Conservation (phyloP, 306 rosid species). For the Cucurbita maxima region DNA sequence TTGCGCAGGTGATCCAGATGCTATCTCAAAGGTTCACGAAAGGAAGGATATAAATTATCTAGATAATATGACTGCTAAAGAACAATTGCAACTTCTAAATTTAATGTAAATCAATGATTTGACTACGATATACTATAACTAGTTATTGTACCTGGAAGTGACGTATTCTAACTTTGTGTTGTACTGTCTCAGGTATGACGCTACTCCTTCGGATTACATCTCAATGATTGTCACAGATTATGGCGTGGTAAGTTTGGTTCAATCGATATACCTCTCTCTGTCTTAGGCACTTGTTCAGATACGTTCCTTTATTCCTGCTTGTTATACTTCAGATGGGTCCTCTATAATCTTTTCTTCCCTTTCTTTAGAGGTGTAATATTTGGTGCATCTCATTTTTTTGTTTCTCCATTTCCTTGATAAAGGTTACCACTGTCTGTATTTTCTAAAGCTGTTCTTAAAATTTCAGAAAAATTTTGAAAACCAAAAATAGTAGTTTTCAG, state of each 20-base stretch:
- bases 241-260: conserved; percentile 53
- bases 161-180: background rate
- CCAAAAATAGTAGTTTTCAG: background rate
- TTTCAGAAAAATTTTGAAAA: too few species aligned
- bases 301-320: background rate
- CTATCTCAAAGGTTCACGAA: conserved; percentile 50
- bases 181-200: conserved; percentile 45
- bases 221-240: conserved; percentile 77
- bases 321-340: background rate
- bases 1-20: conserved; percentile 55
- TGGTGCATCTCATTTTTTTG: background rate
- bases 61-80: conserved; percentile 30
- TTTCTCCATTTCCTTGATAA: background rate
- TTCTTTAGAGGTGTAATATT: background rate
- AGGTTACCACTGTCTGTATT: background rate
- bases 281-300: background rate
- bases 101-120: conserved; percentile 27
- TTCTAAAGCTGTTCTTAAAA: background rate
- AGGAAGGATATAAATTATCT: conserved; percentile 53
- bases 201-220: conserved; percentile 72
- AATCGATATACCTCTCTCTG: background rate
- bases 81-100: conserved; percentile 61
- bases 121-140: background rate
- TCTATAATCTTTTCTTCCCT: too few species aligned
- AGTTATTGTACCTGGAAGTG: background rate